These are phyloP conservation scores for Chondrostereum purpureum DNA, from an alignment of 1,284 basidiomycete genomes.

Conservation along the genomic window DNA sequence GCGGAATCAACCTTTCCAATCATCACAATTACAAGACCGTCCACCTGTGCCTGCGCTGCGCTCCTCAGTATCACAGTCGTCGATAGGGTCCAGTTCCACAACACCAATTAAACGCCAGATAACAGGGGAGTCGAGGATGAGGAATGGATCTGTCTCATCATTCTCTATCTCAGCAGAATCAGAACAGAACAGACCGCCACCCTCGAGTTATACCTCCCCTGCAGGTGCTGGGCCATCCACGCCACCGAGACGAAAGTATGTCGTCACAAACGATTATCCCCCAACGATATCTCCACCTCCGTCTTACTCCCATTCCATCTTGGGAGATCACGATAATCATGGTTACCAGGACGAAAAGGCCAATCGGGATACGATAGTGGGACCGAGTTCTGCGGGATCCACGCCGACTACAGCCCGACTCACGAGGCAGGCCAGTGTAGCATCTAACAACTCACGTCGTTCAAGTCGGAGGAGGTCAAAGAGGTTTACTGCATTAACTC, in stretches of 20 bases:
- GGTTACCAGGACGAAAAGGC: background rate
- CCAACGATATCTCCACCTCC: conserved; percentile 34
- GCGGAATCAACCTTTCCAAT: conserved; percentile 16
- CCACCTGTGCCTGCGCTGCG: conserved; percentile 3
- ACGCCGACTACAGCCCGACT: too few species aligned
- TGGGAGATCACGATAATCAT: background rate
- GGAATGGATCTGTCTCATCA: conserved; percentile 11
- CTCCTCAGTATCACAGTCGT: conserved; percentile 13
- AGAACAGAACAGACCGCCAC: background rate
- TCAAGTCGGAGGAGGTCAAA: conserved; percentile 20
- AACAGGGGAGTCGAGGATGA: conserved; percentile 1
- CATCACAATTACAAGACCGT: conserved; percentile 6
- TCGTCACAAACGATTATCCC: conserved; percentile 30
- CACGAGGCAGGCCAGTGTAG: background rate
- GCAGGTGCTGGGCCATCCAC: conserved; percentile 18
- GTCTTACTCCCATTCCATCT: conserved; percentile 23
- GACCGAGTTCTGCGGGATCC: too few species aligned
- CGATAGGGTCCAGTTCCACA: background rate
- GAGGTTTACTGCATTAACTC: conserved; percentile 21
- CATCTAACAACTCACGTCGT: conserved; percentile 6
- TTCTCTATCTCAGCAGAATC: conserved; percentile 10
- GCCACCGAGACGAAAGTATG: conserved; percentile 29
- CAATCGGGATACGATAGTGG: too few species aligned
- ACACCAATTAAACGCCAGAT: conserved; percentile 3
- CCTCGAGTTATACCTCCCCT: background rate